Evolutionary conservation across 106 monocot genomes (phyloP).

Genomic region (Platanthera zijinensis): DNA sequence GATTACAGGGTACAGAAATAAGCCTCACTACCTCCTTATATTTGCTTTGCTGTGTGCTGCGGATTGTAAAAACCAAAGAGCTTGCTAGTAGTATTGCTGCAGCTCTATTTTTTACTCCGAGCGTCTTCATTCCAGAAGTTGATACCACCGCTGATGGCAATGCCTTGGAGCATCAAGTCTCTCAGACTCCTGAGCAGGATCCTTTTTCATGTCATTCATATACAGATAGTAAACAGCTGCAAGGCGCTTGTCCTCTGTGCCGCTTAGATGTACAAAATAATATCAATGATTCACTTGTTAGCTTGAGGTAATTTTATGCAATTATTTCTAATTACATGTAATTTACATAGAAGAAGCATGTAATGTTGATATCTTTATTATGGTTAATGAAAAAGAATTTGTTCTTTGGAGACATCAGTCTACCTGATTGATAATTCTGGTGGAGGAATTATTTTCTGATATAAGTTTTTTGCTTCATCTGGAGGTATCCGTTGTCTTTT

Average conservation of each 20-base stretch:
- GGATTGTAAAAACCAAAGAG: slow-evolving; percentile 87
- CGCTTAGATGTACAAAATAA: slow-evolving; percentile 14
- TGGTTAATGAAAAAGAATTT: not conserved
- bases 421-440: not conserved
- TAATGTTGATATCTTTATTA: not conserved
- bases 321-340: not conserved
- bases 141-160: slow-evolving; percentile 46
- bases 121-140: slow-evolving; percentile 26
- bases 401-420: not conserved
- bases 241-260: not conserved
- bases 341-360: not conserved
- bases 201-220: slow-evolving; percentile 19
- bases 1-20: slow-evolving; percentile 43
- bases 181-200: slow-evolving; percentile 13
- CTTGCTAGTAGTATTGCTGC: slow-evolving; percentile 68
- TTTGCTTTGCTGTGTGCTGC: slow-evolving; percentile 90
- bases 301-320: slow-evolving; percentile 12
- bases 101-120: slow-evolving; percentile 53
- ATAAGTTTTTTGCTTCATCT: not conserved
- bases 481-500: not conserved
- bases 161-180: slow-evolving; percentile 14
- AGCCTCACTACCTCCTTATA: slow-evolving; percentile 64
- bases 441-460: not conserved
- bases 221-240: not conserved
- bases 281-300: slow-evolving; percentile 8